Evolutionary conservation across 371 early-diverging fungal genomes (phyloP), one percentile per base, ranked within the genome.

Genomic region (Lichtheimia ramosa): DNA sequence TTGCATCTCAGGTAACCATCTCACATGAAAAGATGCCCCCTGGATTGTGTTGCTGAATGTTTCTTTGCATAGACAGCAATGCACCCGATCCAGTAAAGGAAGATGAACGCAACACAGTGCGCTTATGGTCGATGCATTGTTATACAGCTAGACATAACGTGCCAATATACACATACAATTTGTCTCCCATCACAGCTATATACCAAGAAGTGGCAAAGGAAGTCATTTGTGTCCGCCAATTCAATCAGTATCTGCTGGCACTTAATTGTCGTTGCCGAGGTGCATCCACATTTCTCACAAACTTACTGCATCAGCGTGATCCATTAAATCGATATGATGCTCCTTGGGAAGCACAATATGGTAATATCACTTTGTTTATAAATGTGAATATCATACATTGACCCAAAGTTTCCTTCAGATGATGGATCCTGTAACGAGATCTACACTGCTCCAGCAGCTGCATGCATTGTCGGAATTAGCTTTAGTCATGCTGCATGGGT

Each of bases 271-370:
- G 88, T 6, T 88, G 88, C 52, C 75, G 81, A 2, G 92, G 91
- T 7, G 80, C 84, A 0, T 83, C 88, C 0, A 89, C 89, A 5
- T 51, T 92, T n/a, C 62, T 91, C 34, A 77, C 89, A 16, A 92
- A 91, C 60, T 65, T 92, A 15, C 55, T 92, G 1, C 83, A 84
- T 49, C 84, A 84, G 48, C 74, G 85, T 43, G 66, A 81, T 48
- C 86, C 88, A 1, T 65, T 75, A 51, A 74, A 84, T 46, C 61
- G 62, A 20, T 90, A 88, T 56, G 77, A 83, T 49, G 77, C 83
- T 43, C 84, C 89, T 0, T 92, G 92, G 92, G 75, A 83, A 62
- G 88, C 88, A 7, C 89, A 90, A 57, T 92, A 90, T 63, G 90
- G 89, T 74, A 69, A 48, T 39, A 21, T 24, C 34, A 12, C 7